phyloP scores from a whole-genome alignment of 2,329 filamentous ascomycete species.

The Bipolaris victoriae region DNA sequence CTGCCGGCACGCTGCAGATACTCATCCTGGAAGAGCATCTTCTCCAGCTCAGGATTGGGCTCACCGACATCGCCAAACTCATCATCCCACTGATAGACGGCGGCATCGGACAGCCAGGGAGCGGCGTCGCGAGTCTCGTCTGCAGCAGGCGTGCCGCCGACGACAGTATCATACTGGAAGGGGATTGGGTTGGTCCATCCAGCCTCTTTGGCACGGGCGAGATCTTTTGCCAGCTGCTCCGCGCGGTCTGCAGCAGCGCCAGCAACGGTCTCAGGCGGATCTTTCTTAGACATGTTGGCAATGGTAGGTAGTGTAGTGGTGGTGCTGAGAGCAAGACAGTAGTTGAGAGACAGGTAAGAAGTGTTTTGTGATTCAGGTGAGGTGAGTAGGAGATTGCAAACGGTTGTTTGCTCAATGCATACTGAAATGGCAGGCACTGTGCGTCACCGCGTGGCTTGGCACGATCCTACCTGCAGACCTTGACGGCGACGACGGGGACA shows the following conservation, averaged over 20 bases:
- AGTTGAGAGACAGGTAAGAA: not conserved
- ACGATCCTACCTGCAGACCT: not conserved
- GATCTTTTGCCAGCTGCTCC: slow-evolving; percentile 32
- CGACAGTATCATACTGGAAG: slow-evolving; percentile 57
- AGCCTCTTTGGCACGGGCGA: slow-evolving; percentile 38
- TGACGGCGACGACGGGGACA: slow-evolving; percentile 4
- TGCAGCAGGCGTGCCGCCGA: slow-evolving; percentile 29
- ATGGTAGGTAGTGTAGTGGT: not conserved
- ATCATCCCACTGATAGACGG: slow-evolving; percentile 81
- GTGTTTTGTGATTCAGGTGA: not conserved
- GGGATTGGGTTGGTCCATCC: slow-evolving; percentile 58
- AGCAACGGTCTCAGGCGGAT: slow-evolving; percentile 13
- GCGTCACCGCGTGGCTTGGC: slow-evolving; percentile 11
- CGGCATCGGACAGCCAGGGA: slow-evolving; percentile 62
- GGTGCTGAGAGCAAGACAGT: not conserved
- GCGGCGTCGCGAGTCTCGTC: slow-evolving; percentile 32
- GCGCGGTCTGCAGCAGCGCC: slow-evolving; percentile 30
- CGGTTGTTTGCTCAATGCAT: slow-evolving; percentile 15
- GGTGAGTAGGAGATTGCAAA: not conserved
- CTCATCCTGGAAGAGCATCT: slow-evolving; percentile 71
- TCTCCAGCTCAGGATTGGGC: slow-evolving; percentile 71
- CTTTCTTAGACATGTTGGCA: slow-evolving; percentile 31
- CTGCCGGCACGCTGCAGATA: slow-evolving; percentile 62
- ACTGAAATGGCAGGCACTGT: slow-evolving; percentile 12
- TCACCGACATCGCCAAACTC: slow-evolving; percentile 88